phyloP scores from a whole-genome alignment of 2,329 filamentous ascomycete species.

The Pyrenophora graminea region DNA sequence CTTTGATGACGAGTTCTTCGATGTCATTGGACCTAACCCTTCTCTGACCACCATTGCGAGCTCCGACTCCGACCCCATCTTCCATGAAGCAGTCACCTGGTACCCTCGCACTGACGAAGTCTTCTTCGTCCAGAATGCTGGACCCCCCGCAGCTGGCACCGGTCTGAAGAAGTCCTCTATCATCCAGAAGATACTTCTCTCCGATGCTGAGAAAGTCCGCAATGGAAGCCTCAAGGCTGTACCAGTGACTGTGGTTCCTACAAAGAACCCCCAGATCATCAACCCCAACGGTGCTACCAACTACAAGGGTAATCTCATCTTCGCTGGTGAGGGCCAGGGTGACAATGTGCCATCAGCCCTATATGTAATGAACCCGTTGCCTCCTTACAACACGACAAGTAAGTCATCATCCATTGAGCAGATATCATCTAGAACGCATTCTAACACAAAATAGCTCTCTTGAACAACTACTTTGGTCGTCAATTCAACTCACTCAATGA shows the following conservation, averaged over 20 bases:
- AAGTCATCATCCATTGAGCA: constrained; percentile 1
- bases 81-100: constrained; percentile 33
- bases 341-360: constrained; percentile 25
- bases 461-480: constrained; percentile 54
- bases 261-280: constrained; percentile 30
- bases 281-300: constrained; percentile 32
- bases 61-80: constrained; percentile 29
- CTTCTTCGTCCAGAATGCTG: constrained; percentile 34
- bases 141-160: constrained; percentile 28
- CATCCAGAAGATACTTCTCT: constrained; percentile 32
- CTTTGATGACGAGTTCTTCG: constrained; percentile 32
- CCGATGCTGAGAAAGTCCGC: constrained; percentile 29
- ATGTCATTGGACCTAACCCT: constrained; percentile 29
- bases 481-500: constrained; percentile 51
- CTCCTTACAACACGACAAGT: constrained; percentile 32
- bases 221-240: constrained; percentile 24
- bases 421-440: no score
- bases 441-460: constrained; percentile 21
- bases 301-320: constrained; percentile 30
- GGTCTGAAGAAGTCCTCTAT: constrained; percentile 33
- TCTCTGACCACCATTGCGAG: constrained; percentile 29
- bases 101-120: constrained; percentile 28
- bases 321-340: constrained; percentile 32
- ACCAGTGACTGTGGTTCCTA: constrained; percentile 30
- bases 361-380: constrained; percentile 29